A percentile compares a stretch with the other conserved stretches of the same genome.
phyloP scores from a whole-genome alignment of 2,329 filamentous ascomycete genomes.

The Monilinia polystroma region DNA sequence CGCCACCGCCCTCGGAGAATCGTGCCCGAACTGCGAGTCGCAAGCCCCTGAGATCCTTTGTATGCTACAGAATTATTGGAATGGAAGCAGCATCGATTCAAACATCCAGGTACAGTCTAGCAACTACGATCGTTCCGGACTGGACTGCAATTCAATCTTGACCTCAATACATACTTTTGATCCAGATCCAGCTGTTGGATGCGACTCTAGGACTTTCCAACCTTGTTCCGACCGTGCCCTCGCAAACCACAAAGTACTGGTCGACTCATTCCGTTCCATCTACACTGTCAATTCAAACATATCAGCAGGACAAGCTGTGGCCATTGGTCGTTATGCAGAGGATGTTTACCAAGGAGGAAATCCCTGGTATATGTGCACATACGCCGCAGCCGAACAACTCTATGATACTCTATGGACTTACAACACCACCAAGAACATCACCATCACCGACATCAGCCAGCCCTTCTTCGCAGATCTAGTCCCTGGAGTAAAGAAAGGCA shows the following conservation, averaged over 20 bases:
- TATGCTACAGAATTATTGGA: conserved; percentile 76
- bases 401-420: conserved; percentile 71
- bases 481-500: conserved; percentile 56
- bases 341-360: conserved; percentile 76
- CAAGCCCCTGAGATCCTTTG: conserved; percentile 70
- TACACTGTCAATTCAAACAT: conserved; percentile 69
- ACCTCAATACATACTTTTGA: conserved; percentile 68
- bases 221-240: conserved; percentile 56
- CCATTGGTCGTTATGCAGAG: conserved; percentile 65
- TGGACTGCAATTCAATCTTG: conserved; percentile 70
- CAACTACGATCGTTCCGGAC: conserved; percentile 58
- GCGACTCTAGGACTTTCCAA: conserved; percentile 71
- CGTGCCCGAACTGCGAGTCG: conserved; percentile 56
- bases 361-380: conserved; percentile 65
- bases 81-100: conserved; percentile 60
- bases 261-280: conserved; percentile 66
- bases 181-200: conserved; percentile 53
- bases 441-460: conserved; percentile 62
- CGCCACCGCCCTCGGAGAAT: conserved; percentile 59
- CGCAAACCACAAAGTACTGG: conserved; percentile 71
- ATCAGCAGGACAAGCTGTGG: conserved; percentile 57
- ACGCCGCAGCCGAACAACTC: conserved; percentile 49
- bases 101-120: conserved; percentile 60
- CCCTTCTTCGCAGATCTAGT: conserved; percentile 69
- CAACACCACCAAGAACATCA: conserved; percentile 61